Base-by-base conservation (phyloP, 2,329 filamentous ascomycete genomes). In the Colletotrichum somersetense region DNA sequence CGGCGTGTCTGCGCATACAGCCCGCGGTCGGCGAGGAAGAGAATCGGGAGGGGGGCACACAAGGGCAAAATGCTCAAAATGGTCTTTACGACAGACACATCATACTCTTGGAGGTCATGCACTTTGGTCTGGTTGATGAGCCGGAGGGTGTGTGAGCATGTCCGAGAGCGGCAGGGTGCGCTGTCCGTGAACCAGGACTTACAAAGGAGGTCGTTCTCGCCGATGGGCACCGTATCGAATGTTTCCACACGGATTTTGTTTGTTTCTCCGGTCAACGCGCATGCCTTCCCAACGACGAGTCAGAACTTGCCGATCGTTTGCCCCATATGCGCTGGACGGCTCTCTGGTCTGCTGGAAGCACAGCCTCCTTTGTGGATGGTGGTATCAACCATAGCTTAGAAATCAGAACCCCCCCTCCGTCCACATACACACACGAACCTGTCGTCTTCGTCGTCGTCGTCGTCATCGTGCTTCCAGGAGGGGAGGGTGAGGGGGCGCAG, bases 391-490 rank as follows among this genome's bases (percentile, higher is more conserved):
- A n/a, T 40, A 40, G 55, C 55, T 40, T 26, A 57, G 55, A 57
- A 40, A 57, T 10, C n/a, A 18, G 35, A 18, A 56, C 35, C 5
- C 6, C 5, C 33, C 11, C n/a, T 12, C 35, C 33, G 2, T 30
- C 30, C 30, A 30, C 3, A 30, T 30, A 30, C 30, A 30, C 30
- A 30, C 30, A 30, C 30, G 30, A 30, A 30, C 30, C 30, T 30
- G 30, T 30, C 33, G 6, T 23, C 46, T 20, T n/a, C 38, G 18
- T 55, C 23, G 3, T 40, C 33, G 50, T 64, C 50, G 63, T 70
- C 70, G 66, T 72, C 70, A 72, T 72, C 66, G 26, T 14, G 33
- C 53, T 50, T 57, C 44, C 14, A 26, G 20, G 35, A 57, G 11
- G 55, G 55, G 40, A 16, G 18, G 26, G 11, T 2, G 57, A 7